Base-by-base conservation (phyloP, 495 filamentous ascomycete genomes). In the Penicillium tannophilum region DNA sequence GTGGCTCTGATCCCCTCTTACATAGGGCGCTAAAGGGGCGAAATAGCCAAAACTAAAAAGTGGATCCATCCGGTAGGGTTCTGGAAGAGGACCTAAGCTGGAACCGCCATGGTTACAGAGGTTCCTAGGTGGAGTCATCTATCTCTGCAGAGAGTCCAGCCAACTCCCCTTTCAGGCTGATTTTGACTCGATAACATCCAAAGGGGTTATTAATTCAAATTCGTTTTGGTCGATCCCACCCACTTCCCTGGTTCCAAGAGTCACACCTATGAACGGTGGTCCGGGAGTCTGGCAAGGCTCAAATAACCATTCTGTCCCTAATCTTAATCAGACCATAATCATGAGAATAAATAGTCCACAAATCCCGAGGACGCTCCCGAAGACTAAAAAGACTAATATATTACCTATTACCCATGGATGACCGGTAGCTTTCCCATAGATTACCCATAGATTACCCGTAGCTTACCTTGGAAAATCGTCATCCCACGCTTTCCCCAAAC, bases 61-160 rank as follows among this genome's bases (percentile, higher is more conserved):
- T 58, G 60, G 60, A 47, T 45, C 60, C 33, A 14, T 19, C 14
- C 7, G n/a, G 10, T n/a, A 49, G 46, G n/a, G 46, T 49, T 49
- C 46, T 49, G 46, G 46, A 49, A 49, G 46, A 28, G 6, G 4
- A 41, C 16, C 14, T 12, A 49, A 59, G 54, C 56, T 60, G 61
- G 56, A 60, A 63, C 61, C 53, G 53, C 61, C 56, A 60, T 56
- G 57, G 61, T 63, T 63, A 63, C 57, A 57, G 48, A 42, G 35
- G 42, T 17, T 54, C 42, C 14, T 23, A 20, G 14, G 52, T 57
- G 42, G 54, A 56, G 54, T 56, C 20, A 16, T 33, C 33, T 19
- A 16, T 33, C 33, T 19, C 16, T 51, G 39, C 36, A 60, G 2
- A 23, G 17, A 23, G 44, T 48, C 24, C 24, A 36, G 43, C 0